Percentiles rank a stretch among this genome's conserved stretches.
Evolutionary conservation across 192 early-diverging fungal genomes (phyloP).

Genomic region (Mortierella claussenii): DNA sequence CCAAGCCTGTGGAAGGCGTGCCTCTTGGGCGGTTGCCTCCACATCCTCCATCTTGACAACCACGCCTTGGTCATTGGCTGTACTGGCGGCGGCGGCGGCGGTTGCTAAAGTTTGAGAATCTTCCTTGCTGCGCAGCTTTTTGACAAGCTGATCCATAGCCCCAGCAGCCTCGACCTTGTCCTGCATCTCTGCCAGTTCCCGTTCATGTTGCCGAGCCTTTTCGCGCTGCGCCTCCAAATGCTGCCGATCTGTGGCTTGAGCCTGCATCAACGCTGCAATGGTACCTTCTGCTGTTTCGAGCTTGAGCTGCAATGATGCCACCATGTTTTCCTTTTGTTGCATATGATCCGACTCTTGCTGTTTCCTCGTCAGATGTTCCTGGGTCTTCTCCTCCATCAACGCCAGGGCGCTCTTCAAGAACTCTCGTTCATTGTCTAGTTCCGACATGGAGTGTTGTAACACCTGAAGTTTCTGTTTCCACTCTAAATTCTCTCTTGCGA

Average conservation of each 20-base stretch:
- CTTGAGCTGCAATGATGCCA: not conserved
- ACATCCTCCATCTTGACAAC: not conserved
- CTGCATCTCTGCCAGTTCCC: not conserved
- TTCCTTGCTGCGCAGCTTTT: not conserved
- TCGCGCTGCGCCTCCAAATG: not conserved
- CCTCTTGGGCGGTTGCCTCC: not conserved
- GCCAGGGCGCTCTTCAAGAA: constrained; percentile 13
- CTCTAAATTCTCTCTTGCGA: constrained; percentile 3
- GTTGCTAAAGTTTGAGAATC: not conserved
- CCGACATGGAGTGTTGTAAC: not conserved
- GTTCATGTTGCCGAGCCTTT: not conserved
- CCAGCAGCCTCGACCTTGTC: not conserved
- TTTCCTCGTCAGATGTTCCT: not conserved
- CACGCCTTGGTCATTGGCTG: not conserved
- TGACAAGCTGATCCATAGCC: not conserved
- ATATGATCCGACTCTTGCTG: constrained; percentile 1
- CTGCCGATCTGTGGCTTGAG: not conserved
- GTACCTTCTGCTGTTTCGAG: not conserved
- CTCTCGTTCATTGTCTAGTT: constrained; percentile 14
- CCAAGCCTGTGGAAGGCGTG: not conserved
- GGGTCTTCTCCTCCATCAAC: constrained; percentile 4
- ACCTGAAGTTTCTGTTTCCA: not conserved
- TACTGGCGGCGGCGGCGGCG: not conserved
- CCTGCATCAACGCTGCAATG: not conserved
- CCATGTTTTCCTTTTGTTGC: not conserved